Percentiles rank a stretch among this genome's conserved stretches.
phyloP scores from a whole-genome alignment of 345 rosid genomes.

The Aegle marmelos region DNA sequence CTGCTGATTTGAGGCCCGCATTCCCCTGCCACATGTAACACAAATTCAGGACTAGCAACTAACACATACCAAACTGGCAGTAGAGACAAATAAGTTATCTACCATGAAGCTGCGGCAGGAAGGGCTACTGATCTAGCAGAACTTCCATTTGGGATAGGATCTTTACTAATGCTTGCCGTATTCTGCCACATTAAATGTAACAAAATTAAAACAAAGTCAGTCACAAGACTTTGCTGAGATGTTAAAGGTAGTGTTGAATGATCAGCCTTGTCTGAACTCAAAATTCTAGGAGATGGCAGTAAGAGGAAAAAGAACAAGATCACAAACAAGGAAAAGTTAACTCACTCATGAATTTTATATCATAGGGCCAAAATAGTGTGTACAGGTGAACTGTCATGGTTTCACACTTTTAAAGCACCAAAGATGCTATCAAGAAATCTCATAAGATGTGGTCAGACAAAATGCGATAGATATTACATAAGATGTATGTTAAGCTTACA shows the following conservation, averaged over 20 bases:
- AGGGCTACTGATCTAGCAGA: slow-evolving; percentile 52
- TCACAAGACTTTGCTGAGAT: neutral
- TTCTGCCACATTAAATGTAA: slow-evolving; percentile 36
- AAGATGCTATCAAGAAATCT: neutral
- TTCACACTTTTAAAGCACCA: neutral
- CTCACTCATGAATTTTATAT: neutral
- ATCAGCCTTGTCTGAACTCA: neutral
- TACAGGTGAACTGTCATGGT: neutral
- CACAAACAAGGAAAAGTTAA: neutral
- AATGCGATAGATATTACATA: neutral
- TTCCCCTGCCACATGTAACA: slow-evolving; percentile 49
- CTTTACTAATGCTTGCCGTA: slow-evolving; percentile 32
- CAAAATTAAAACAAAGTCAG: neutral
- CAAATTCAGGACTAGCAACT: slow-evolving; percentile 25
- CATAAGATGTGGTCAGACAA: neutral
- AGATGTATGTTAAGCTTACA: slow-evolving; percentile 43
- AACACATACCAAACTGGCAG: neutral
- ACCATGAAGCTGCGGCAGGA: slow-evolving; percentile 95
- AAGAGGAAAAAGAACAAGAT: neutral
- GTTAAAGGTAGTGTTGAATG: neutral
- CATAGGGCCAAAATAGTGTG: neutral
- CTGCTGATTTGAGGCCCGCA: slow-evolving; percentile 48
- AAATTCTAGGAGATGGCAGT: neutral
- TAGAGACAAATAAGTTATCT: slow-evolving; percentile 18
- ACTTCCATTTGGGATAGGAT: slow-evolving; percentile 66